Conservation (phyloP, 495 filamentous ascomycete genomes). For the Apiosordaria backusii region DNA sequence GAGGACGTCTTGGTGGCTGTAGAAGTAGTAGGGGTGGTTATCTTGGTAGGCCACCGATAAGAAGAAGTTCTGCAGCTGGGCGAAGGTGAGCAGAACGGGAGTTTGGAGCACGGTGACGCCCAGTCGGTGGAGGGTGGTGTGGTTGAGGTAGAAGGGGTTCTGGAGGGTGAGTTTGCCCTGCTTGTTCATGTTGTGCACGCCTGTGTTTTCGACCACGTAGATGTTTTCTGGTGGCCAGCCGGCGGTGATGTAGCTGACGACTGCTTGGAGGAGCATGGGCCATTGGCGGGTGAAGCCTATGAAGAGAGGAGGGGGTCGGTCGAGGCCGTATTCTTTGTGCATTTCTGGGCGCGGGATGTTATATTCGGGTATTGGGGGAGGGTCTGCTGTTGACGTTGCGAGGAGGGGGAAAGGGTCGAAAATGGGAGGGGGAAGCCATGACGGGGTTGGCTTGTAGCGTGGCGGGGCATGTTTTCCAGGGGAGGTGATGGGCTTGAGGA, state of each 20-base stretch:
- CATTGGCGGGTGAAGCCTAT: conserved; percentile 60
- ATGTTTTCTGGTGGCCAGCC: conserved; percentile 62
- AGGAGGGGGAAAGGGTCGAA: conserved; percentile 39
- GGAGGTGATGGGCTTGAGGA: conserved; percentile 1
- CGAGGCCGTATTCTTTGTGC: conserved; percentile 36
- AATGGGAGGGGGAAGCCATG: conserved; percentile 35
- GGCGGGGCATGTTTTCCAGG: conserved; percentile 2
- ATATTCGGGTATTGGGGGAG: conserved; percentile 45
- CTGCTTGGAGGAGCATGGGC: conserved; percentile 56
- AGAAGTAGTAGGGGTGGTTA: conserved; percentile 58
- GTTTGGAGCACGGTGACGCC: conserved; percentile 57
- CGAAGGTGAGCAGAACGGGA: conserved; percentile 56
- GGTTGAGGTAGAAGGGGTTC: conserved; percentile 62
- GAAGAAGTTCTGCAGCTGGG: conserved; percentile 63
- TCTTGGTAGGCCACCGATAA: conserved; percentile 53
- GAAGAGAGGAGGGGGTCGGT: conserved; percentile 47
- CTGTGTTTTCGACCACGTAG: conserved; percentile 62
- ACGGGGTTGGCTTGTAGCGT: conserved; percentile 35
- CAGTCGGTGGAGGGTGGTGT: conserved; percentile 48
- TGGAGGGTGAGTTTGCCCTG: conserved; percentile 51
- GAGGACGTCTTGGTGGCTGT: conserved; percentile 56
- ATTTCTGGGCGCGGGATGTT: conserved; percentile 36
- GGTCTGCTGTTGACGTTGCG: conserved; percentile 24
- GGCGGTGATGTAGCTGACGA: conserved; percentile 57
- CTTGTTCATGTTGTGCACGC: conserved; percentile 54